Percentiles rank a stretch among this genome's conserved stretches.
Evolutionary conservation across 2,329 filamentous ascomycete species (phyloP).

Genomic region (Cytospora piceicola): DNA sequence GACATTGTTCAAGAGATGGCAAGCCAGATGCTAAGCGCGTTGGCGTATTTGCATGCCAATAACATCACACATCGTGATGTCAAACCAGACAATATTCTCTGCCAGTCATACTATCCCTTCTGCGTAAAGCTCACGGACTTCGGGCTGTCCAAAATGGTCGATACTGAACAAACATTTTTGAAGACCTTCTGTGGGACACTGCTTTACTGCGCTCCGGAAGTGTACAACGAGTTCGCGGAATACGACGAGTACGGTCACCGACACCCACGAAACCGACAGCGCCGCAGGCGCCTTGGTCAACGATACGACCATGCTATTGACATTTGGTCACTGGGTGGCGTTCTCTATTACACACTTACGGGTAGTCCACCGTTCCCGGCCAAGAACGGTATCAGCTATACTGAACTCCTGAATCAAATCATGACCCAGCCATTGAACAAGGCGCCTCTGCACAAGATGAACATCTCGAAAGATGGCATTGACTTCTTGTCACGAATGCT

Average conservation of each 20-base stretch:
- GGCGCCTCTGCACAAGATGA: constrained; percentile 59
- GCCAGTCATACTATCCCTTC: constrained; percentile 72
- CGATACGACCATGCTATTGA: constrained; percentile 92
- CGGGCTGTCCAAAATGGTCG: constrained; percentile 91
- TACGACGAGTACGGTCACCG: constrained; percentile 73
- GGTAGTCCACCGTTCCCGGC: constrained; percentile 80
- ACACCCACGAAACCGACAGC: constrained; percentile 64
- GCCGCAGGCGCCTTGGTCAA: constrained; percentile 56
- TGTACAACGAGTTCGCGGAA: constrained; percentile 76
- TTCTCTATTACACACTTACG: constrained; percentile 86
- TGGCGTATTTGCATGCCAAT: constrained; percentile 83
- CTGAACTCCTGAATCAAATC: constrained; percentile 80
- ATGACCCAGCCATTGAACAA: constrained; percentile 77
- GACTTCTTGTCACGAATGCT: constrained; percentile 81
- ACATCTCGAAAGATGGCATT: constrained; percentile 69
- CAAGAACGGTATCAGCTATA: constrained; percentile 73
- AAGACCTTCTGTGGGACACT: constrained; percentile 97
- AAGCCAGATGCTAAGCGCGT: constrained; percentile 75
- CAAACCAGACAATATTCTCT: constrained; percentile 96
- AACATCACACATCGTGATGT: constrained; percentile 98
- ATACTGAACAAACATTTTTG: constrained; percentile 87
- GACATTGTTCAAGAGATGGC: constrained; percentile 71
- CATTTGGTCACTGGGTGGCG: constrained; percentile 94
- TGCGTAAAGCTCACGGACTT: constrained; percentile 94
- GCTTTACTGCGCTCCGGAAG: constrained; percentile 94